Percentiles rank a stretch among this genome's conserved stretches.
Evolutionary conservation across 495 filamentous ascomycete species (phyloP).

Genomic region (Antarctomyces pellizariae): DNA sequence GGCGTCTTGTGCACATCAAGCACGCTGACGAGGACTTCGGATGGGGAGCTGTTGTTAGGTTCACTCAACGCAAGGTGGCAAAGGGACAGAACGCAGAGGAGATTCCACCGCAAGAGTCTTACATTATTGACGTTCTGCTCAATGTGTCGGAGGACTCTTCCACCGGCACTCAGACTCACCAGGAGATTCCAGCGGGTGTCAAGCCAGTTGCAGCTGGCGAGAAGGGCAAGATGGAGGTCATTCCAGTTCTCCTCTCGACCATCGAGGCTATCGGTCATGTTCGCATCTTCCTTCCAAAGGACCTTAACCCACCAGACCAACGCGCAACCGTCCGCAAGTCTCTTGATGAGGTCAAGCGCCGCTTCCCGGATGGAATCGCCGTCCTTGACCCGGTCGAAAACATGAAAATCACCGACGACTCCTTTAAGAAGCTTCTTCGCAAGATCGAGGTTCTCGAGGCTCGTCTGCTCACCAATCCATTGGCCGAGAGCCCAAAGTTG

Average conservation of each 20-base stretch:
- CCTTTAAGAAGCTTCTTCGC: constrained; percentile 76
- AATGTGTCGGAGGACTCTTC: constrained; percentile 36
- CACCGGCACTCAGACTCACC: constrained; percentile 29
- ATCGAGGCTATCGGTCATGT: constrained; percentile 56
- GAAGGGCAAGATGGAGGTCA: constrained; percentile 51
- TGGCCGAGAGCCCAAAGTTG: constrained; percentile 71
- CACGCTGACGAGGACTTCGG: constrained; percentile 63
- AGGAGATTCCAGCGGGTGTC: constrained; percentile 39
- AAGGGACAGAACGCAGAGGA: constrained; percentile 38
- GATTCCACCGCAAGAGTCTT: constrained; percentile 43
- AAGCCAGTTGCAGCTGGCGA: constrained; percentile 40
- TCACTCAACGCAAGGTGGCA: constrained; percentile 30
- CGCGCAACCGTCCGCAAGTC: constrained; percentile 38
- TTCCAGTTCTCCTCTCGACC: constrained; percentile 68
- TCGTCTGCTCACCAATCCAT: constrained; percentile 63
- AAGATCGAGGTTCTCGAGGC: constrained; percentile 96
- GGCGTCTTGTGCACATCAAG: constrained; percentile 65
- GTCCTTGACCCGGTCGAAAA: constrained; percentile 81
- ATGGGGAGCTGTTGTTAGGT: constrained; percentile 72
- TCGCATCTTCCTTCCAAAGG: constrained; percentile 55
- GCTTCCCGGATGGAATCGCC: constrained; percentile 85
- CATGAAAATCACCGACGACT: constrained; percentile 78
- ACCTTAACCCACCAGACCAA: constrained; percentile 35
- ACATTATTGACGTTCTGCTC: constrained; percentile 62
- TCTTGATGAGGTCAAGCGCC: constrained; percentile 49